Evolutionary conservation across 176 grass and related monocot species (phyloP), one percentile per base, ranked within the genome.

Genomic region (Hsuehochloa calcarea): DNA sequence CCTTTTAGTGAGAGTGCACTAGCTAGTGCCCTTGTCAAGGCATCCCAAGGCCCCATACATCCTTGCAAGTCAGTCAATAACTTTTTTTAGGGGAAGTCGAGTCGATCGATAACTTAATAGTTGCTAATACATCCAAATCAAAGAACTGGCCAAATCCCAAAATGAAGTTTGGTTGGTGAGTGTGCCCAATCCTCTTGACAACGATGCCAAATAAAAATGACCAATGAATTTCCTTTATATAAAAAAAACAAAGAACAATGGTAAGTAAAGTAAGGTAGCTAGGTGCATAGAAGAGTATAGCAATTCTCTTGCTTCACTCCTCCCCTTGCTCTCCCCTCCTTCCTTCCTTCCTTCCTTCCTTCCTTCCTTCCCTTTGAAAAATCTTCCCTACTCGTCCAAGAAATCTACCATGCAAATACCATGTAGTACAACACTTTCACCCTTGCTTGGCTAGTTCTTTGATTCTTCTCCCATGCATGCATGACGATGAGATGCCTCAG

Each of bases 241-340:
- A 34, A 34, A 34, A 34, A 23, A 49, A 61, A 10, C n/a, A 75
- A 68, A 29, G 47, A 67, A 34, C 46, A 54, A 59, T 49, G 25
- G 23, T 25, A 82, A 82, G 64, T 20, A 11, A 88, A 74, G 45
- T 56, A 80, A 80, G 61, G 13, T 5, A 69, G 29, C 25, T 20
- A 51, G 44, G 25, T 70, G 20, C 79, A 70, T 83, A 50, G 79
- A 83, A 88, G 31, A 15, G 51, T 77, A 74, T 75, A 44, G 4
- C 50, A 74, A 29, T 82, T 70, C 77, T 81, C 50, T 97, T 97
- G 91, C 94, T 90, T 97, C 84, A 91, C 94, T 91, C 77, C 65
- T 90, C 91, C 76, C 74, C 91, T 71, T 74, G 17, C 50, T 62
- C 40, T 11, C 13, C 40, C 27, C 25, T 40, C 20, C 5, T 15